These are phyloP conservation scores for Nakazawaea ernobii DNA, from an alignment of 805 yeast species.

Conservation along the genomic window DNA sequence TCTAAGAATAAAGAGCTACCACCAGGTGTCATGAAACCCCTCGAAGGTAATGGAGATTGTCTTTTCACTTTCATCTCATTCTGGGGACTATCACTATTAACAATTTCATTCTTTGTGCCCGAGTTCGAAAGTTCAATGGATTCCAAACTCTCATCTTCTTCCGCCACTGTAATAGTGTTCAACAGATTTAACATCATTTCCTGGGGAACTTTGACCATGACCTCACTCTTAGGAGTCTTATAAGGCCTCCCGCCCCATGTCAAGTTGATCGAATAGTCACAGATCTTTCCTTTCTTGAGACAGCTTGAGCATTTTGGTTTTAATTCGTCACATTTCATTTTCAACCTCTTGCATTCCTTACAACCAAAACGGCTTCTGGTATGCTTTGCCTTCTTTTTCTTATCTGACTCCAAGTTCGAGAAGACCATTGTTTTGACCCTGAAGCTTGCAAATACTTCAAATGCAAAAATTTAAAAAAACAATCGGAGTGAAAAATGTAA, in stretches of 20 bases:
- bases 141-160: too few relatives aligned
- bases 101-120: too few relatives aligned
- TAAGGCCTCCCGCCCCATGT: slow-evolving; percentile 76
- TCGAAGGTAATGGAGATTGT: not conserved
- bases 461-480: too few relatives aligned
- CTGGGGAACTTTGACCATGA: slow-evolving; percentile 18
- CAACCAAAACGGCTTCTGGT: slow-evolving; percentile 55
- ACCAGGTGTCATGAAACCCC: too few relatives aligned
- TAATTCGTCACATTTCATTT: slow-evolving; percentile 64
- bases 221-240: slow-evolving; percentile 34
- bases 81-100: too few relatives aligned
- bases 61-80: not conserved
- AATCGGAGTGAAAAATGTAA: too few relatives aligned
- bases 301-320: slow-evolving; percentile 63
- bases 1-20: not conserved
- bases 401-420: not conserved
- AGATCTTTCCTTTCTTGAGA: slow-evolving; percentile 33
- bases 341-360: slow-evolving; percentile 52
- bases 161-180: too few relatives aligned
- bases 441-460: too few relatives aligned
- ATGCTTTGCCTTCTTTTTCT: slow-evolving; percentile 16
- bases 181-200: slow-evolving; percentile 11
- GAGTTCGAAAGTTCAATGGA: too few relatives aligned
- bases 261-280: slow-evolving; percentile 60
- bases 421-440: too few relatives aligned